phyloP scores from a whole-genome alignment of 768 basidiomycete genomes.

The Boletus huronensis region DNA sequence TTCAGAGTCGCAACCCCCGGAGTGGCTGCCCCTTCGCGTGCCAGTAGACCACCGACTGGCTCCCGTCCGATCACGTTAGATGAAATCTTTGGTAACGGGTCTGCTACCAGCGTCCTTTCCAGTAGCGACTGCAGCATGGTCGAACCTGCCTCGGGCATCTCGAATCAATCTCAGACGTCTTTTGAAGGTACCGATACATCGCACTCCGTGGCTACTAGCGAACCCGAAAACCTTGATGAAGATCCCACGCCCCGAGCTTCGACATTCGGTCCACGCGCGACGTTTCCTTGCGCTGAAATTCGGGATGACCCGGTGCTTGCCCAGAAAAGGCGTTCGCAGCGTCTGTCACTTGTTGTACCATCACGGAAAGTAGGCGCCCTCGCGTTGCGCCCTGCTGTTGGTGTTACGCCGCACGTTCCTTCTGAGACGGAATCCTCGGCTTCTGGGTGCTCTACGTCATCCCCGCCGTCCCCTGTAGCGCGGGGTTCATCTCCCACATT shows the following conservation, averaged over 20 bases:
- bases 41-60: neutral
- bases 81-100: constrained; percentile 5
- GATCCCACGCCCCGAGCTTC: constrained; percentile 26
- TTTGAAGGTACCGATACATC: constrained; percentile 4
- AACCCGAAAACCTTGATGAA: constrained; percentile 12
- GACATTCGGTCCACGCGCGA: constrained; percentile 12
- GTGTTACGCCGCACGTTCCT: constrained; percentile 18
- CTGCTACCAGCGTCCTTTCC: constrained; percentile 2
- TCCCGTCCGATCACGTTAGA: constrained; percentile 4
- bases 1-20: constrained; percentile 1
- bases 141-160: neutral
- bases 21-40: neutral
- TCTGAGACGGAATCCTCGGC: constrained; percentile 17
- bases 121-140: neutral
- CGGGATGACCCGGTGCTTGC: neutral
- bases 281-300: neutral
- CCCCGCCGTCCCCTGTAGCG: constrained; percentile 11
- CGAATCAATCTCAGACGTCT: neutral
- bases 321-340: constrained; percentile 9
- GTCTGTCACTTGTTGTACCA: constrained; percentile 17
- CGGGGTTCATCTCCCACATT: constrained; percentile 2
- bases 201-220: constrained; percentile 4
- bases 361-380: neutral
- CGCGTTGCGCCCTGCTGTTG: constrained; percentile 20
- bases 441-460: constrained; percentile 9